Base-by-base conservation (phyloP, 1,139 yeast genomes). In the Spathaspora sp. region DNA sequence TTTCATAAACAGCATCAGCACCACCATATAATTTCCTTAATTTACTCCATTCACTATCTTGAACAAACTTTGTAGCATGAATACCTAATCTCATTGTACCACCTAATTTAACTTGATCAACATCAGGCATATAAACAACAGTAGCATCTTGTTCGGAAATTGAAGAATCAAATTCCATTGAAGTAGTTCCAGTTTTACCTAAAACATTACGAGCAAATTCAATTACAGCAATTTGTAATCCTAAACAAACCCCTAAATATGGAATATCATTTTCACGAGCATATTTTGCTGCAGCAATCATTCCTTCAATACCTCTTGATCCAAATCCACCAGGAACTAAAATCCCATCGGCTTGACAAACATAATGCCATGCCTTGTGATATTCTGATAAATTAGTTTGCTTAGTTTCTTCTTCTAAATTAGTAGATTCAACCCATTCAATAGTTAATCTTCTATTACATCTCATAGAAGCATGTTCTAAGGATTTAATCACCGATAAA, bases 271-370 rank as follows among this genome's bases (percentile, higher is more conserved):
- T 90, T 68, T 88, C 96, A 72, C 99, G 86, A 20, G 99, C 99
- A 84, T 96, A 95, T 67, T 88, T 86, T 47, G 98, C 96, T 52
- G 98, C 99, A 31, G 90, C 76, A 65, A 95, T 76, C 99, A 95
- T 95, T 61, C 99, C 99, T 72, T 93, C 98, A 51, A 90, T 89
- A 70, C 99, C 99, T 69, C 99, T 86, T 46, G 83, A 73, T 52
- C 99, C 99, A 63, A 95, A 95, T 1, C 99, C 99, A 62, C 99
- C 99, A 38, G 99, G 99, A 48, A 95, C 97, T 53, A 95, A 79
- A 54, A 95, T 88, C 68, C 99, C 99, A 67, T 95, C 97, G 20
- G 99, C 97, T 60, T 88, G 84, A 65, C 97, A 89, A 56, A 95
- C 84, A 57, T 80, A 76, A 61, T 89, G 95, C 99, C 99, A 95